Conservation (phyloP, 1,284 basidiomycete genomes). For the Heterobasidion occidentale region DNA sequence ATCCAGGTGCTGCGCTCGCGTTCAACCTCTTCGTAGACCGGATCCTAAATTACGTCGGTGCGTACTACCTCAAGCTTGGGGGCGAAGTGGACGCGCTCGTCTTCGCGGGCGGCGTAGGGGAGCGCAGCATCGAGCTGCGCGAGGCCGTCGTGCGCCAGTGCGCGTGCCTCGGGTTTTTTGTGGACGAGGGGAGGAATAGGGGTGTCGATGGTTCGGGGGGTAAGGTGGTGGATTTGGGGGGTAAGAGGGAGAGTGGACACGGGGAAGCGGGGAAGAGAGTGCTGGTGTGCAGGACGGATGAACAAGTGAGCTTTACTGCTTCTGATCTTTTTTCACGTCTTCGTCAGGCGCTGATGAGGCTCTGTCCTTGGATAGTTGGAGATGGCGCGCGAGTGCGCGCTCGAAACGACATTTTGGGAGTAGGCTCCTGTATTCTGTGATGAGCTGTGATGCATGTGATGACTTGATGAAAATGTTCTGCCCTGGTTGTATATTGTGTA, state of each 20-base stretch:
- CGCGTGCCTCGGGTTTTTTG: constrained; percentile 50
- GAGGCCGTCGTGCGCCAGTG: constrained; percentile 45
- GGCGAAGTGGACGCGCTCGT: constrained; percentile 70
- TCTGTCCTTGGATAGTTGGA: constrained; percentile 36
- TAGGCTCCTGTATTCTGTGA: not conserved
- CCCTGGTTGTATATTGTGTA: too few species aligned
- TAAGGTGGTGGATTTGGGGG: constrained; percentile 35
- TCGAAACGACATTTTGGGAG: constrained; percentile 32
- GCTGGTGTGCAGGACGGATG: constrained; percentile 59
- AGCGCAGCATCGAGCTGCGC: constrained; percentile 57
- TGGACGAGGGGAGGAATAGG: constrained; percentile 29
- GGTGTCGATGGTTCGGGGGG: constrained; percentile 34
- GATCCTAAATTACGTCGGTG: constrained; percentile 62
- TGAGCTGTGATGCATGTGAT: too few species aligned
- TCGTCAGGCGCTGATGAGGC: not conserved
- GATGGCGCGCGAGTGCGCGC: constrained; percentile 53
- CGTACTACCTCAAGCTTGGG: constrained; percentile 68
- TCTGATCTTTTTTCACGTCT: not conserved
- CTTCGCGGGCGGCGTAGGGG: constrained; percentile 84
- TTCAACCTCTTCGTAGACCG: constrained; percentile 74
- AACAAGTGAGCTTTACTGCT: constrained; percentile 25
- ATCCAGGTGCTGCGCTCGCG: constrained; percentile 37
- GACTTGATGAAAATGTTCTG: too few species aligned
- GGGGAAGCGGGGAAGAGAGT: constrained; percentile 30
- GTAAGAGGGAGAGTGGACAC: constrained; percentile 17